Conservation (phyloP, 1,284 basidiomycete species). For the Anthracocystis panici-leucophaei region DNA sequence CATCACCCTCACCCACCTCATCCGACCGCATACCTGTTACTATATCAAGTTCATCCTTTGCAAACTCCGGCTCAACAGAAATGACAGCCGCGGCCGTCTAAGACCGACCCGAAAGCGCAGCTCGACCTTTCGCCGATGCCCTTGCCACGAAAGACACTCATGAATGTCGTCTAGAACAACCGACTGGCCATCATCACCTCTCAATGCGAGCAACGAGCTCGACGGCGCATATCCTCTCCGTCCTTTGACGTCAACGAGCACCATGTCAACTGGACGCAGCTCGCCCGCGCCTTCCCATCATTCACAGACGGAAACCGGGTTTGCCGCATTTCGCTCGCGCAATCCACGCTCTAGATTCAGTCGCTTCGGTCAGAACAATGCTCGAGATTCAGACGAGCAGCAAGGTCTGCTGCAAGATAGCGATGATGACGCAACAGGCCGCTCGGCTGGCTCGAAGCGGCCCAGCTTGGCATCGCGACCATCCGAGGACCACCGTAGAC, state of each 20-base stretch:
- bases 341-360: slow-evolving; percentile 37
- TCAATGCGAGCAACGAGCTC: slow-evolving; percentile 21
- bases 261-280: slow-evolving; percentile 41
- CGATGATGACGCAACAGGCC: slow-evolving; percentile 21
- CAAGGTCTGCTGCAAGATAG: slow-evolving; percentile 42
- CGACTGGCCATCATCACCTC: slow-evolving; percentile 9
- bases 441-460: slow-evolving; percentile 16
- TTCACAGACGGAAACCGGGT: slow-evolving; percentile 38
- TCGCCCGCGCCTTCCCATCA: slow-evolving; percentile 43
- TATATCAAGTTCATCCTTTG: neutral
- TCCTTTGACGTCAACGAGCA: slow-evolving; percentile 9
- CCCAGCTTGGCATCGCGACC: slow-evolving; percentile 26
- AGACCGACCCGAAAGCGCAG: slow-evolving; percentile 3
- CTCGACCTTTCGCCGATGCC: neutral
- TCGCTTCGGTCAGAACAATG: slow-evolving; percentile 50
- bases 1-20: neutral
- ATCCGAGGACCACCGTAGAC: slow-evolving; percentile 44
- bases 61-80: neutral
- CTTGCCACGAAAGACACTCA: slow-evolving; percentile 7
- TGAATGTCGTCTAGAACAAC: slow-evolving; percentile 38
- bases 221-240: slow-evolving; percentile 30
- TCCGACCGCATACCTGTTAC: neutral
- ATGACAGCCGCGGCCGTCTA: slow-evolving; percentile 7
- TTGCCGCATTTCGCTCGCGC: slow-evolving; percentile 47
- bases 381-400: slow-evolving; percentile 48